phyloP scores from a whole-genome alignment of 495 filamentous ascomycete genomes.

The Penicillium goetzii region DNA sequence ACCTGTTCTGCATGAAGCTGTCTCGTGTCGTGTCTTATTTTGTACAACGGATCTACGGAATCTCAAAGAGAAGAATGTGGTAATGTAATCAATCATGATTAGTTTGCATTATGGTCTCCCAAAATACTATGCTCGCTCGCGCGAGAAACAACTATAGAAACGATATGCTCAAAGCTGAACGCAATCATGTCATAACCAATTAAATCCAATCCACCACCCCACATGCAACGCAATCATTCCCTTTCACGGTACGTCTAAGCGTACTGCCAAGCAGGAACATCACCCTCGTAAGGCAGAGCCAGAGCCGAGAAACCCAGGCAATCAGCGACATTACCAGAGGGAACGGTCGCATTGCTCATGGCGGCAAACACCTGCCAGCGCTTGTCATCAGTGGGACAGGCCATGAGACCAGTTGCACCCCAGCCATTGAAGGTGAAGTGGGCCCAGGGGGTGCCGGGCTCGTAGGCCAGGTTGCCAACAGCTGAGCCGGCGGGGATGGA shows the following conservation, averaged over 20 bases:
- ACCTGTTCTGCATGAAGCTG: slow-evolving; percentile 3
- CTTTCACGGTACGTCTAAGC: slow-evolving; percentile 23
- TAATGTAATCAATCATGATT: not conserved
- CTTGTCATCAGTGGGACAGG: slow-evolving; percentile 43
- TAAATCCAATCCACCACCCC: not conserved
- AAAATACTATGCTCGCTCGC: not conserved
- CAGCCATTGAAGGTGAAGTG: slow-evolving; percentile 38
- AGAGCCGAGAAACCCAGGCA: slow-evolving; percentile 49
- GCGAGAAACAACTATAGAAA: not conserved
- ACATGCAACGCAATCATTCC: not conserved
- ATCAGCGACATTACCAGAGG: slow-evolving; percentile 38
- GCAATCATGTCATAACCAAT: not conserved
- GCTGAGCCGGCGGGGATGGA: slow-evolving; percentile 58
- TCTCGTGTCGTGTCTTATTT: not conserved
- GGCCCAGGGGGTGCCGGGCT: slow-evolving; percentile 30
- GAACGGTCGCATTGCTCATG: slow-evolving; percentile 44
- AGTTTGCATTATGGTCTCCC: not conserved
- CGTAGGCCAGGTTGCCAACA: slow-evolving; percentile 47
- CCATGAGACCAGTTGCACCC: slow-evolving; percentile 47
- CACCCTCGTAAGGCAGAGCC: slow-evolving; percentile 32
- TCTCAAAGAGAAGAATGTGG: not conserved
- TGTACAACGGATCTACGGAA: not conserved
- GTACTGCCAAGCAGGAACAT: slow-evolving; percentile 49
- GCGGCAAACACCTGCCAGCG: slow-evolving; percentile 51
- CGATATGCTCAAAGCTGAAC: not conserved